Conservation (phyloP, 352 stramenopile species). For the Aphanomyces invadans region DNA sequence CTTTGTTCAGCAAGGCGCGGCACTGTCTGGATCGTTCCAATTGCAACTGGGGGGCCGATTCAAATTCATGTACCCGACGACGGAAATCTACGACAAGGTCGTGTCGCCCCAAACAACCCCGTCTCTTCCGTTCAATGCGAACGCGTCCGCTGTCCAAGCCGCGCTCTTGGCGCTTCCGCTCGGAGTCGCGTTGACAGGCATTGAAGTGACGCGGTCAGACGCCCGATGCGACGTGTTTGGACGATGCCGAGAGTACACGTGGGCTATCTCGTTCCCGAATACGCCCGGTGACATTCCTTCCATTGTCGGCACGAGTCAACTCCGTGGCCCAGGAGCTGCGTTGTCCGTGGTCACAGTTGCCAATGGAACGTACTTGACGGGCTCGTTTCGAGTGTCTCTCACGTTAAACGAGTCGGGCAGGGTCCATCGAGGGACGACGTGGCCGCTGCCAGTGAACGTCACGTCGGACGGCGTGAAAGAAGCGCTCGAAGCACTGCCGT, state of each 20-base stretch:
- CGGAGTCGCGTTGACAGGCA: constrained; percentile 31
- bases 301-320: constrained; percentile 36
- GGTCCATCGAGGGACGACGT: constrained; percentile 43
- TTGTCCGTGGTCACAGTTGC: constrained; percentile 38
- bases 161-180: constrained; percentile 35
- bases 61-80: constrained; percentile 38
- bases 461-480: constrained; percentile 61
- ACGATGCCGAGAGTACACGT: constrained; percentile 59
- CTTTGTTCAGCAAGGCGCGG: constrained; percentile 42
- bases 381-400: constrained; percentile 46
- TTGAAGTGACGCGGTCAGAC: constrained; percentile 31
- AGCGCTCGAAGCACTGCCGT: constrained; percentile 53
- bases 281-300: constrained; percentile 57
- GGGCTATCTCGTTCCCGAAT: constrained; percentile 52
- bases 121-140: constrained; percentile 37
- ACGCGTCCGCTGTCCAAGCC: constrained; percentile 27
- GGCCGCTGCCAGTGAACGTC: constrained; percentile 60
- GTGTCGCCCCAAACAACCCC: constrained; percentile 39
- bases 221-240: constrained; percentile 49
- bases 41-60: constrained; percentile 55
- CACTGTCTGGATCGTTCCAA: constrained; percentile 39
- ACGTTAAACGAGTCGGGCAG: constrained; percentile 42
- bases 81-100: constrained; percentile 40
- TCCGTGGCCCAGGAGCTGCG: constrained; percentile 31
- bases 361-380: constrained; percentile 69